phyloP scores from a whole-genome alignment of 768 basidiomycete species.

The Boletus edulis region DNA sequence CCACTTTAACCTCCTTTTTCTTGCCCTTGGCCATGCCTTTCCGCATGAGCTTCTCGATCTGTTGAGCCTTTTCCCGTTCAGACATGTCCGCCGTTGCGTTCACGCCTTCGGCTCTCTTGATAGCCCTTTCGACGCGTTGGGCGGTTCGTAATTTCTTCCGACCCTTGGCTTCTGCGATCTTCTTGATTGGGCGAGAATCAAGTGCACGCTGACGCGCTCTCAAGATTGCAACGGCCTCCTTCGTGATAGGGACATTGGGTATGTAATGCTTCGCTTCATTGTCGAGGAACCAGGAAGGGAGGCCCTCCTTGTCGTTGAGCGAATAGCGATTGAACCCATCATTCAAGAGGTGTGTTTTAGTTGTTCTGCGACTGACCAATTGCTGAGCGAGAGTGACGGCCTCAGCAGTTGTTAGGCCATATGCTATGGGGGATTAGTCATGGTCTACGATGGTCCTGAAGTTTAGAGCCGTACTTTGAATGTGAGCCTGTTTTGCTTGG shows the following conservation, averaged over 20 bases:
- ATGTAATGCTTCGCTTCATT: slow-evolving; percentile 94
- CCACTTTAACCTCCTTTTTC: slow-evolving; percentile 76
- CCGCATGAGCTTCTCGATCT: slow-evolving; percentile 89
- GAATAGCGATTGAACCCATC: slow-evolving; percentile 96
- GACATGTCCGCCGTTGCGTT: slow-evolving; percentile 85
- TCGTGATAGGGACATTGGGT: slow-evolving; percentile 93
- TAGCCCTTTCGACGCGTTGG: slow-evolving; percentile 82
- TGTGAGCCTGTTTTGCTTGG: slow-evolving; percentile 58
- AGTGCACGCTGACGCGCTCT: slow-evolving; percentile 89
- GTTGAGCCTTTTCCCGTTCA: slow-evolving; percentile 92
- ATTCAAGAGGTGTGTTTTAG: slow-evolving; percentile 85
- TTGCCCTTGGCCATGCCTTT: slow-evolving; percentile 72
- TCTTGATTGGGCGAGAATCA: slow-evolving; percentile 97
- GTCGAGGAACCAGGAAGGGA: slow-evolving; percentile 96
- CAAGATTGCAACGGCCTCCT: slow-evolving; percentile 85
- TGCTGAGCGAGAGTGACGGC: slow-evolving; percentile 89
- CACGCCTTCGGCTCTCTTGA: slow-evolving; percentile 95
- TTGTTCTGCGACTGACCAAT: slow-evolving; percentile 87
- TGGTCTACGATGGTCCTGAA: background rate
- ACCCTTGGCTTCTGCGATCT: slow-evolving; percentile 97
- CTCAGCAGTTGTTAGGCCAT: slow-evolving; percentile 83
- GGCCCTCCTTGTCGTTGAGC: slow-evolving; percentile 84
- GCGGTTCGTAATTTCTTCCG: slow-evolving; percentile 91
- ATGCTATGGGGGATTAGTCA: slow-evolving; percentile 44
- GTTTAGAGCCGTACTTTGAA: slow-evolving; percentile 53